These are phyloP conservation scores for Jacaranda copaia DNA, from an alignment of 257 asterid species.

Conservation along the genomic window DNA sequence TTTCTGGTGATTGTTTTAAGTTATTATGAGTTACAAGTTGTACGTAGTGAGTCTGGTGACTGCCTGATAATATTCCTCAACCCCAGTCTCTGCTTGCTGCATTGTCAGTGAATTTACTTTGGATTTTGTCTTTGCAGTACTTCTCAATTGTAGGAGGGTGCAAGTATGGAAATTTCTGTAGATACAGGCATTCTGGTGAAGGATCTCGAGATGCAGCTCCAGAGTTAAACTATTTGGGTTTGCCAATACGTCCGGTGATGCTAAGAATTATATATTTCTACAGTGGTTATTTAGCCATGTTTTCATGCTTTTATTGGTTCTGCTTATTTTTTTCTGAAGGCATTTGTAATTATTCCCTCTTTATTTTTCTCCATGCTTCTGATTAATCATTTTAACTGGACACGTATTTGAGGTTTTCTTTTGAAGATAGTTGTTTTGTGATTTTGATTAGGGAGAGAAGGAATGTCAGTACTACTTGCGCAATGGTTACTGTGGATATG, in stretches of 20 bases:
- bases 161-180: conserved; percentile 52
- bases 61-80: background rate
- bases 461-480: conserved; percentile 56
- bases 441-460: conserved; percentile 48
- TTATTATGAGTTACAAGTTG: background rate
- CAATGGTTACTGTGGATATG: conserved; percentile 50
- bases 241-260: conserved; percentile 52
- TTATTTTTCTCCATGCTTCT: background rate
- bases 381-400: background rate
- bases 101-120: background rate
- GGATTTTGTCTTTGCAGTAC: conserved; percentile 46
- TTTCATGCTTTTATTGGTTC: background rate
- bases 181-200: conserved; percentile 43
- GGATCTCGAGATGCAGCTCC: conserved; percentile 33
- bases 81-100: conserved; percentile 2
- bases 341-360: background rate
- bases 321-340: background rate
- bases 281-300: background rate
- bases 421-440: background rate
- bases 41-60: background rate
- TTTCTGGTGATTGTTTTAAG: background rate
- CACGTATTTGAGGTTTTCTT: background rate
- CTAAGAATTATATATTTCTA: background rate
- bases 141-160: conserved; percentile 54
- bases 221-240: conserved; percentile 48